phyloP scores from a whole-genome alignment of 2,329 filamentous ascomycete species.

The Penicillium expansum region DNA sequence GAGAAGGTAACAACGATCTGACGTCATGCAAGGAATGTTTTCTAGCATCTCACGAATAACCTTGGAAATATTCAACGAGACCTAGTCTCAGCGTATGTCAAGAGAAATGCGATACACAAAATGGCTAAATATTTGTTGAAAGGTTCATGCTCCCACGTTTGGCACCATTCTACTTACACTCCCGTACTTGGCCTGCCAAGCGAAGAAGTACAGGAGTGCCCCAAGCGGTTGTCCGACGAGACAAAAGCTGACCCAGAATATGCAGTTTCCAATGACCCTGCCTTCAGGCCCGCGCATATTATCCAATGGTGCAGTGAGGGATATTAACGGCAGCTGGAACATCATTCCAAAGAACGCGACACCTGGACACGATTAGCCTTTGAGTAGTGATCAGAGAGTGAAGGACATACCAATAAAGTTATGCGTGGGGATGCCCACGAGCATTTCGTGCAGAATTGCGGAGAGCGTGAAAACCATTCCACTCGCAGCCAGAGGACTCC shows the following conservation, averaged over 20 bases:
- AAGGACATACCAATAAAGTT: slow-evolving; percentile 73
- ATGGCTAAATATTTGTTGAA: neutral
- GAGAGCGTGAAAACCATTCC: slow-evolving; percentile 83
- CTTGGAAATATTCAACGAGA: neutral
- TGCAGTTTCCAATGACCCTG: slow-evolving; percentile 81
- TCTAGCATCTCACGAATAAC: neutral
- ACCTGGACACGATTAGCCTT: slow-evolving; percentile 49
- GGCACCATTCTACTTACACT: slow-evolving; percentile 57
- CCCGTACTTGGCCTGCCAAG: slow-evolving; percentile 97
- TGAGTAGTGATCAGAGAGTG: neutral
- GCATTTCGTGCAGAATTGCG: slow-evolving; percentile 83
- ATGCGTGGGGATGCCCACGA: slow-evolving; percentile 92
- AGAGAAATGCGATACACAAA: neutral
- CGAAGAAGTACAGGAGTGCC: slow-evolving; percentile 92
- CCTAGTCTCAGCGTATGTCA: neutral
- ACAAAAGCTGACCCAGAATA: slow-evolving; percentile 96
- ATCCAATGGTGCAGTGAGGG: slow-evolving; percentile 73
- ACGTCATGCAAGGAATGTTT: neutral
- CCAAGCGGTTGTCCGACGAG: slow-evolving; percentile 92
- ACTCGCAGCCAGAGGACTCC: slow-evolving; percentile 68
- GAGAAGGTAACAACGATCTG: neutral
- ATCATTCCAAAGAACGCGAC: slow-evolving; percentile 95
- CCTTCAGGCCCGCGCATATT: slow-evolving; percentile 73
- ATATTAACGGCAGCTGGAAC: slow-evolving; percentile 83
- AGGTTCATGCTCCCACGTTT: neutral